These are phyloP conservation scores for Saturnispora silvae DNA, from an alignment of 805 yeast species.

Conservation along the genomic window DNA sequence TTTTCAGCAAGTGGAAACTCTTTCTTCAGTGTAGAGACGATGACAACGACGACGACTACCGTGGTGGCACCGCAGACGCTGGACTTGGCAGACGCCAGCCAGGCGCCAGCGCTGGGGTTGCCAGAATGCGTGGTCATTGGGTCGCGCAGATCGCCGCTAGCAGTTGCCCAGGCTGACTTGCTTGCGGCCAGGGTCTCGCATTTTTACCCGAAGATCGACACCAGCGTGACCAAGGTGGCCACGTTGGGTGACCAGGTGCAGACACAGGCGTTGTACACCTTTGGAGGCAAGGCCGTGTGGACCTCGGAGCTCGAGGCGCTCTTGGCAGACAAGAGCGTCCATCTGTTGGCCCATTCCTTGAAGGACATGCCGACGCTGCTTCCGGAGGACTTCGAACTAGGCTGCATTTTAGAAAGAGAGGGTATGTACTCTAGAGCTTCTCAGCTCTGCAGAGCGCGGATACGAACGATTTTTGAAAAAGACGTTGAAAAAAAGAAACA, in stretches of 20 bases:
- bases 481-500: no score
- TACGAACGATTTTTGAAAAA: background rate
- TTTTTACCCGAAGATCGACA: slow-evolving; percentile 50
- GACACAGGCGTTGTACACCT: slow-evolving; percentile 77
- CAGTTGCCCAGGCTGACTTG: slow-evolving; percentile 74
- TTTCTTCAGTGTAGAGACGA: background rate
- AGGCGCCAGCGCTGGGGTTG: slow-evolving; percentile 8
- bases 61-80: slow-evolving; percentile 10
- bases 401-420: slow-evolving; percentile 75
- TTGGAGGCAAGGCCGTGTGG: slow-evolving; percentile 96
- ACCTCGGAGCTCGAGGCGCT: slow-evolving; percentile 86
- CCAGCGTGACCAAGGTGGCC: slow-evolving; percentile 67
- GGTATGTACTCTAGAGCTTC: no score
- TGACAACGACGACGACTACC: background rate
- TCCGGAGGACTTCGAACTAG: slow-evolving; percentile 84
- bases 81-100: slow-evolving; percentile 4
- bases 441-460: background rate
- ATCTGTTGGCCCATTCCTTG: slow-evolving; percentile 85
- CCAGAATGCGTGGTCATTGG: slow-evolving; percentile 42
- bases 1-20: background rate
- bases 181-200: slow-evolving; percentile 52
- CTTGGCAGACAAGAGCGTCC: slow-evolving; percentile 56
- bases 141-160: slow-evolving; percentile 80
- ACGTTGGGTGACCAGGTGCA: slow-evolving; percentile 89
- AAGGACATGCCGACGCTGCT: slow-evolving; percentile 85